Conservation (phyloP, 768 basidiomycete genomes). For the Mrakia hoshinonis region DNA sequence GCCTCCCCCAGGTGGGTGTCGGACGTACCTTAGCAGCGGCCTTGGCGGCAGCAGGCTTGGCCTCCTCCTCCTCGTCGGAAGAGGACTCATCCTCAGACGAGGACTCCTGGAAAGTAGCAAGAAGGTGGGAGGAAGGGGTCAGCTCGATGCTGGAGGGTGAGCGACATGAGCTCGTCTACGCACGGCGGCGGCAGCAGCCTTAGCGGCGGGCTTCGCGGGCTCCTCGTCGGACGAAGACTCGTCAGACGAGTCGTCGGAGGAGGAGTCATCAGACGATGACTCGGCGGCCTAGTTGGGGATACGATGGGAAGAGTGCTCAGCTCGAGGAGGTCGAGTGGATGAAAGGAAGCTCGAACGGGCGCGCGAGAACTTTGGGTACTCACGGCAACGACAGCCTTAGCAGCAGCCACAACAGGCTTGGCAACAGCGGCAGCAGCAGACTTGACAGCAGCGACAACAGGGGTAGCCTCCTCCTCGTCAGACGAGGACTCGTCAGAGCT, state of each 20-base stretch:
- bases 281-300: conserved; percentile 25
- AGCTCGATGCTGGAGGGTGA: not conserved
- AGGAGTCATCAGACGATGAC: conserved; percentile 32
- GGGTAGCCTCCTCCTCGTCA: conserved; percentile 20
- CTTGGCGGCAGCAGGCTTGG: conserved; percentile 21
- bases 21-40: conserved; percentile 13
- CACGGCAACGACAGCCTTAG: conserved; percentile 30
- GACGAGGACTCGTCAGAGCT: conserved; percentile 9
- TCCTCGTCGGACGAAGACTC: conserved; percentile 33
- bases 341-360: conserved; percentile 30
- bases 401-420: conserved; percentile 29
- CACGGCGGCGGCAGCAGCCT: conserved; percentile 21
- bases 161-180: not conserved
- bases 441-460: conserved; percentile 18
- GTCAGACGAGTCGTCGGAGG: no score
- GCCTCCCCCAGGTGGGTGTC: not conserved
- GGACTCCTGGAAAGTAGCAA: conserved; percentile 6
- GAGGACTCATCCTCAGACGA: conserved; percentile 22
- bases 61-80: conserved; percentile 31
- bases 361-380: conserved; percentile 27
- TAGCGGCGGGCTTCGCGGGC: conserved; percentile 31
- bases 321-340: not conserved
- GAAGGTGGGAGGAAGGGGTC: not conserved
- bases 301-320: not conserved
- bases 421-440: no score